phyloP scores from a whole-genome alignment of 2,329 filamentous ascomycete genomes.

The Periconia macrospinosa region DNA sequence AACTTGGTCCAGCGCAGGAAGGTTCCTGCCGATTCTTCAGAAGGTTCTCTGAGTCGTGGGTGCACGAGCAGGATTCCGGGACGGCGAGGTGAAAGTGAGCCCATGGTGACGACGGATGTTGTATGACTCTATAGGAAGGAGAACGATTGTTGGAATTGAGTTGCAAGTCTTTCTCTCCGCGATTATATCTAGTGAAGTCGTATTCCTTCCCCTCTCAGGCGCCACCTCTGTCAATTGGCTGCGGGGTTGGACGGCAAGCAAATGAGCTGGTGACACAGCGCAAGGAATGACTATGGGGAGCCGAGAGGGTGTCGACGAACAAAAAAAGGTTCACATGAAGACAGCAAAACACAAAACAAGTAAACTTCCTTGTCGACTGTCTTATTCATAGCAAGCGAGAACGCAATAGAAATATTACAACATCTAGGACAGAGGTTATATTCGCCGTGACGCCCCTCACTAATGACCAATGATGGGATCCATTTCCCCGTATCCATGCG shows the following conservation, averaged over 20 bases:
- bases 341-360: neutral
- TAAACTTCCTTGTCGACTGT: neutral
- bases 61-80: slow-evolving; percentile 2
- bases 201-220: too few relatives aligned
- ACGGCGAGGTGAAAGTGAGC: neutral
- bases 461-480: too few relatives aligned
- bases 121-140: neutral
- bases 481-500: too few relatives aligned
- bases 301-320: neutral
- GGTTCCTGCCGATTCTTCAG: neutral
- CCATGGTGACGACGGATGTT: neutral
- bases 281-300: neutral
- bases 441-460: neutral
- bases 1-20: slow-evolving; percentile 1
- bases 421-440: neutral
- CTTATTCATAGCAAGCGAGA: neutral
- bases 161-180: too few relatives aligned
- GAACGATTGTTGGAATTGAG: too few relatives aligned
- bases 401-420: neutral
- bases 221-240: too few relatives aligned
- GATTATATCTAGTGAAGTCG: too few relatives aligned
- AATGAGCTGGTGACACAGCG: neutral
- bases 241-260: neutral
- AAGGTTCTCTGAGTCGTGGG: neutral
- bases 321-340: neutral